Evolutionary conservation across 768 basidiomycete genomes (phyloP), one percentile per base, ranked within the genome.

Genomic region (Glaciozyma martinii): DNA sequence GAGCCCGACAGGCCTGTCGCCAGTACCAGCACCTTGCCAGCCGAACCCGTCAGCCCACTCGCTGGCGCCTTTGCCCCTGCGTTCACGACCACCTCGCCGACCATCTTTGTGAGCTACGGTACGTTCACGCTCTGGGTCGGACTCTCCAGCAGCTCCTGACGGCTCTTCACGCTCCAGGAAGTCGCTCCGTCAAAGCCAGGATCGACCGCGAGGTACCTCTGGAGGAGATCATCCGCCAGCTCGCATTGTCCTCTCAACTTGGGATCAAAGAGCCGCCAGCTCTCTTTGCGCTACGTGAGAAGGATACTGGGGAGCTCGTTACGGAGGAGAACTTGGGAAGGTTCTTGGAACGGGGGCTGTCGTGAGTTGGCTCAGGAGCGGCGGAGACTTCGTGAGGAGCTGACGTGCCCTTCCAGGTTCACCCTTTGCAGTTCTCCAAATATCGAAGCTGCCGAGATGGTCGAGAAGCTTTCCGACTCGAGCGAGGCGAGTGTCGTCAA

Each of bases 301-400:
- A 89, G 71, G 83, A 81, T 21, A 56, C 59, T n/a, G 87, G 88
- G 65, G 88, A 88, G 69, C 77, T 93, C 55, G 86, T 95, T 23
- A 92, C 89, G 32, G 87, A 88, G 72, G 89, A 90, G 68, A 93
- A 92, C 74, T 75, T 95, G 72, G 81, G 84, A 74, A 85, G 82
- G 78, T 88, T 87, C 79, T 88, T 92, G 70, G 86, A 82, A 33
- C 32, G n/a, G 5, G 52, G 60, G 27, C 46, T n/a, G 18, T 8
- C 43, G 58, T 59, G n/a, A 19, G 58, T 46, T 46, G 5, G 9
- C 19, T 32, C 58, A 3, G 43, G 32, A 29, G 18, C 54, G 32
- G 21, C 33, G 21, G 12, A 33, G 21, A 37, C 32, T 27, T 18
- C 52, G 8, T 27, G 5, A 15, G 23, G 16, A 53, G 27, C 21